Evolutionary conservation across 768 basidiomycete genomes (phyloP).

Genomic region (Dentipellis sp.): DNA sequence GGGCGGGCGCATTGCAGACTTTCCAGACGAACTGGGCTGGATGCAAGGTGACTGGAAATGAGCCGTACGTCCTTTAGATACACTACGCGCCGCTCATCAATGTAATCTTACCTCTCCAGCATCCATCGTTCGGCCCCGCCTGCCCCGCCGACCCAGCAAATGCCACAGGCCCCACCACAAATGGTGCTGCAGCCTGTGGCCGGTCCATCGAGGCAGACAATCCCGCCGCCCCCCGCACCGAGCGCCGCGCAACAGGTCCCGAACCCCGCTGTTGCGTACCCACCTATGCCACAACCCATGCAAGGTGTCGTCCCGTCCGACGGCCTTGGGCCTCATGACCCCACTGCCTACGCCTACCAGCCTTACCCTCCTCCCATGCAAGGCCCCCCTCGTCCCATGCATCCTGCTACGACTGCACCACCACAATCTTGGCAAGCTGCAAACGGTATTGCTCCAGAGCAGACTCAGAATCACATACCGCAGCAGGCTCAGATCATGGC

Average conservation of each 20-base stretch:
- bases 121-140: constrained; percentile 2
- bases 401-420: constrained; percentile 36
- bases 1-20: constrained; percentile 58
- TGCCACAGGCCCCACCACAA: constrained; percentile 3
- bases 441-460: constrained; percentile 53
- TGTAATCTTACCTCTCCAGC: background rate
- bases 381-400: constrained; percentile 31
- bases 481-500: constrained; percentile 22
- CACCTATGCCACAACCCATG: constrained; percentile 5
- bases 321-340: constrained; percentile 12
- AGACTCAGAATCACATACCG: constrained; percentile 45
- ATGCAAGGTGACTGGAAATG: constrained; percentile 70
- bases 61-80: constrained; percentile 39
- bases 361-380: constrained; percentile 31
- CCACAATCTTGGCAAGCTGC: constrained; percentile 61
- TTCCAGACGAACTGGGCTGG: constrained; percentile 72
- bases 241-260: constrained; percentile 12
- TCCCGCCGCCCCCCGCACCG: constrained; percentile 12
- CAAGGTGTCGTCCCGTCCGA: constrained; percentile 15
- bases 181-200: constrained; percentile 7
- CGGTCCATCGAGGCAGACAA: constrained; percentile 10
- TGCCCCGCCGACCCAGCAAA: constrained; percentile 1
- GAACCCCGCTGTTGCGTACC: constrained; percentile 7
- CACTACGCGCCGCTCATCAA: constrained; percentile 7
- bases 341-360: constrained; percentile 20